Conservation (phyloP, 345 rosid genomes). For the Gossypium arboreum region DNA sequence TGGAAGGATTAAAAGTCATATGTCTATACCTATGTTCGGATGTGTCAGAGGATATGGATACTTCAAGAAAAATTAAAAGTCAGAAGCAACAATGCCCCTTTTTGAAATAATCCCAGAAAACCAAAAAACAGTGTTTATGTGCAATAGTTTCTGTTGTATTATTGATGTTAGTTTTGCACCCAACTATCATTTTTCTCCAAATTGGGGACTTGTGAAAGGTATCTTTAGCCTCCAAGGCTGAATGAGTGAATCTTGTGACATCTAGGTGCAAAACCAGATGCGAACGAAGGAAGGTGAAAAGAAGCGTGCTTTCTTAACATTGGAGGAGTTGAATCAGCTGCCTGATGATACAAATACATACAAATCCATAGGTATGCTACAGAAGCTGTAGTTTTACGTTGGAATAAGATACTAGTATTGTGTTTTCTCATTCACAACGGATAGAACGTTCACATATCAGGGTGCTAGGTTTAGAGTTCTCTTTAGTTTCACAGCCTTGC, state of each 20-base stretch:
- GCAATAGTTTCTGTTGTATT: background rate
- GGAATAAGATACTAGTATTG: background rate
- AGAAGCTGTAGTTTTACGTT: background rate
- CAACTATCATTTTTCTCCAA: background rate
- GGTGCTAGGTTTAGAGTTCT: background rate
- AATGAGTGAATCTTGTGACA: slow-evolving; percentile 14
- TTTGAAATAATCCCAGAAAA: background rate
- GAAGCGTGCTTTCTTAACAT: slow-evolving; percentile 87
- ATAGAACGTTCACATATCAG: background rate
- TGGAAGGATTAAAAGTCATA: background rate
- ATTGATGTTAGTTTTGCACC: background rate
- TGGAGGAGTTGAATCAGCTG: slow-evolving; percentile 77
- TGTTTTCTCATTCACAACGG: background rate
- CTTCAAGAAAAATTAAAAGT: background rate
- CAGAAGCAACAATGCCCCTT: background rate
- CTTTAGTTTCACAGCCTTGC: background rate
- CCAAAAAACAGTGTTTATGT: background rate
- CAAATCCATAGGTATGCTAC: slow-evolving; percentile 63
- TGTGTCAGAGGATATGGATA: background rate
- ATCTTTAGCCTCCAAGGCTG: slow-evolving; percentile 8
- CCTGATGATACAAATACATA: slow-evolving; percentile 80
- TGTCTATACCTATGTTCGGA: background rate
- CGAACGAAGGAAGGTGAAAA: slow-evolving; percentile 85
- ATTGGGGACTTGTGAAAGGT: background rate
- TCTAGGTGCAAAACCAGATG: slow-evolving; percentile 85